Base-by-base conservation (phyloP, 129 eudicot genomes). In the Escallonia rubra region DNA sequence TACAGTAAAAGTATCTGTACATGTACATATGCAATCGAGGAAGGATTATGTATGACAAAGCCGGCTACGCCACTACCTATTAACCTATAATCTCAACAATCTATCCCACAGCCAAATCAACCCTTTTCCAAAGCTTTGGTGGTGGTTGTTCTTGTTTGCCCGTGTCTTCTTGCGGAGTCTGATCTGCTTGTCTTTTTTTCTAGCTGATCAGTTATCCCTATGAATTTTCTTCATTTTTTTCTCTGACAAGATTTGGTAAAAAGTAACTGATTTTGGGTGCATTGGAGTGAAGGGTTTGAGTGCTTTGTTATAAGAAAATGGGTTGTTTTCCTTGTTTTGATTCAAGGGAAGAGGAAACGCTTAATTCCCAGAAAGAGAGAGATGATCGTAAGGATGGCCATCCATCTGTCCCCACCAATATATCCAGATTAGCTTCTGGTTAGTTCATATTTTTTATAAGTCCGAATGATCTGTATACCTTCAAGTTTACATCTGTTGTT, bases 241-340 rank as follows among this genome's bases (percentile, higher is more conserved):
- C 41, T 67, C 42, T 45, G 40, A 14, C 46, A 15, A 49, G 80
- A 69, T 70, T 79, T 67, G 61, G n/a, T 65, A 72, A 48, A 16
- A 10, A 49, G 55, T 79, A 70, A 62, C 67, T 51, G 64, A n/a
- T 63, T 66, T 56, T 15, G 42, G 44, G 11, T 39, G 47, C 53
- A 59, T 57, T 54, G 46, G 69, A 63, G 63, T n/a, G 10, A 67
- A 50, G 55, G 60, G 39, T 67, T 72, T 39, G 41, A 52, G 52
- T 44, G 67, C 44, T 61, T 45, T 51, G 65, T 38, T 41, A 51
- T 62, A 45, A 23, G 8, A 59, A 68, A 45, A 92, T 88, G 96
- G 98, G 98, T 71, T 92, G 98, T 60, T 92, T 92, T 80, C 83
- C 91, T 40, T 92, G 98, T 75, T 92, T 92, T 62, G 98, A 92